A percentile compares a stretch with the other conserved stretches of the same genome.
Evolutionary conservation across 805 yeast genomes (phyloP).

Genomic region (Hermanozyma aechmeae): DNA sequence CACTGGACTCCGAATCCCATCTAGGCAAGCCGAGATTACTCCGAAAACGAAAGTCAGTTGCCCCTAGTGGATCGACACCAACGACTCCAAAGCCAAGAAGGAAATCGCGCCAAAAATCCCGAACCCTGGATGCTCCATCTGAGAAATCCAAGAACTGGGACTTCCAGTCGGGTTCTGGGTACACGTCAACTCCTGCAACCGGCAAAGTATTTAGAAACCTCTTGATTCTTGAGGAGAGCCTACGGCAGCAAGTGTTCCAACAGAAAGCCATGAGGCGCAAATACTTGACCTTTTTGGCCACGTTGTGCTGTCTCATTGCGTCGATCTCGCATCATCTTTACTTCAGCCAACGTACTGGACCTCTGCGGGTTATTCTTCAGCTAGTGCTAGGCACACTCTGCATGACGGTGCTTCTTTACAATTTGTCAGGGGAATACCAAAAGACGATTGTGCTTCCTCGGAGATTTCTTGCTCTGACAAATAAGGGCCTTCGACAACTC

Average conservation of each 20-base stretch:
- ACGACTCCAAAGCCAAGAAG: too few species aligned
- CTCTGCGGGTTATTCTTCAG: conserved; percentile 32
- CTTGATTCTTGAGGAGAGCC: conserved; percentile 74
- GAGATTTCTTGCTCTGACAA: conserved; percentile 69
- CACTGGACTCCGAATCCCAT: too few species aligned
- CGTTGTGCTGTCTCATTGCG: conserved; percentile 31
- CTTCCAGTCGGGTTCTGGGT: too few species aligned
- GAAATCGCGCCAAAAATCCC: too few species aligned
- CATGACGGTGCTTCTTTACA: conserved; percentile 68
- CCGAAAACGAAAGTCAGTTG: too few species aligned
- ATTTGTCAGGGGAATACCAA: conserved; percentile 81
- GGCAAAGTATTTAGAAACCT: conserved; percentile 76
- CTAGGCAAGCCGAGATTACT: too few species aligned
- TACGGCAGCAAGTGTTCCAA: conserved; percentile 71
- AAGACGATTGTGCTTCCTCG: conserved; percentile 79
- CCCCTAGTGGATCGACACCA: too few species aligned
- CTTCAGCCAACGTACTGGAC: conserved; percentile 12
- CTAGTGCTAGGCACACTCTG: conserved; percentile 51
- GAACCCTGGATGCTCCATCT: too few species aligned
- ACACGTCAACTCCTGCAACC: conserved; percentile 37
- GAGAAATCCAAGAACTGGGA: too few species aligned
- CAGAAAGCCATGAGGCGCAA: conserved; percentile 59
- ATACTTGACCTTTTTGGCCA: conserved; percentile 43
- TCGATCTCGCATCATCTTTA: conserved; percentile 30
- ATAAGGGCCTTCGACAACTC: conserved; percentile 79